Percentiles rank a stretch among this genome's conserved stretches.
These are phyloP conservation scores for Dendrobium nobile DNA, from an alignment of 106 monocot species.

Conservation along the genomic window DNA sequence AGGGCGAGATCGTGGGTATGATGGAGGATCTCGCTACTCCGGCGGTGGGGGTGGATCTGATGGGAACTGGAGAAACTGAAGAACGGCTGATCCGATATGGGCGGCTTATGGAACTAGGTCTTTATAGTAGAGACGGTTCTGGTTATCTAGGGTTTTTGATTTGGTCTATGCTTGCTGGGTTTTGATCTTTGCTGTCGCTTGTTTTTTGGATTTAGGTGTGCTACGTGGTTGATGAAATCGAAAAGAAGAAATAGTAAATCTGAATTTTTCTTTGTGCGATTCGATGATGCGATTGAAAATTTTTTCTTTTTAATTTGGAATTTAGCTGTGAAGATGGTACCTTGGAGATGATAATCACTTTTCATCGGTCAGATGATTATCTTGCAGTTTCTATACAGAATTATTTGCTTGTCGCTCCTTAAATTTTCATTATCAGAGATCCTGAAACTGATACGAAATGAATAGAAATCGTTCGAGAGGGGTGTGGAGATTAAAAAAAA, in stretches of 20 bases:
- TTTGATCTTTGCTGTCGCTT: neutral
- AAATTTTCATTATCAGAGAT: too few relatives aligned
- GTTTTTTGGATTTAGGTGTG: neutral
- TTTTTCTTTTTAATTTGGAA: neutral
- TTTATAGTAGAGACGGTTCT: slow-evolving; percentile 4
- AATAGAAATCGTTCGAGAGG: too few relatives aligned
- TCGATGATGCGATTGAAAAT: neutral
- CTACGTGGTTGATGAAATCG: neutral
- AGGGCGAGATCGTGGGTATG: slow-evolving; percentile 9
- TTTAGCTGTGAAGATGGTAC: too few relatives aligned
- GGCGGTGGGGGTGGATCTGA: slow-evolving; percentile 13
- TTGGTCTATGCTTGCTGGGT: neutral
- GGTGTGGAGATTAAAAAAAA: too few relatives aligned
- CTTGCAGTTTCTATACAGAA: too few relatives aligned
- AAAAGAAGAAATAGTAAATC: neutral
- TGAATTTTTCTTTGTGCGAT: neutral
- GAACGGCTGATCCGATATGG: neutral
- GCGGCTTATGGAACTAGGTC: neutral
- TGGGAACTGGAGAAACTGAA: slow-evolving; percentile 20
- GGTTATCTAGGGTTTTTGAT: slow-evolving; percentile 5
- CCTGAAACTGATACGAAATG: too few relatives aligned
- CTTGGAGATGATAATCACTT: too few relatives aligned
- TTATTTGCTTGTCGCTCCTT: too few relatives aligned
- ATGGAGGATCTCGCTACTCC: slow-evolving; percentile 15
- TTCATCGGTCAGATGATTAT: too few relatives aligned